A percentile compares a stretch with the other conserved stretches of the same genome.
Evolutionary conservation across 179 eudicot genomes (phyloP).

Genomic region (Patellifolia procumbens): DNA sequence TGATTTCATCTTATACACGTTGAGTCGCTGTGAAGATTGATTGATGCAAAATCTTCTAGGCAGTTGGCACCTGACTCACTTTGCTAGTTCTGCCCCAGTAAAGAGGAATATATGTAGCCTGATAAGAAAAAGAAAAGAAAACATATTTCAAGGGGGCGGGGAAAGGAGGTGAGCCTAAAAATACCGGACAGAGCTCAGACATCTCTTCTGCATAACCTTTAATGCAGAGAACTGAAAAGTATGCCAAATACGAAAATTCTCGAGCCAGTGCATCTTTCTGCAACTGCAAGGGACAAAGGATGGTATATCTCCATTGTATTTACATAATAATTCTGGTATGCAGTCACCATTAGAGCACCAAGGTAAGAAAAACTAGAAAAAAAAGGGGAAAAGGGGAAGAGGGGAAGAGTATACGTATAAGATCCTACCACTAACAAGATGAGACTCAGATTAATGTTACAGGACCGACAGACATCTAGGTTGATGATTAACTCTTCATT

Average conservation of each 20-base stretch:
- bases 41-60: no score
- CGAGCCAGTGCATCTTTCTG: slow-evolving; percentile 19
- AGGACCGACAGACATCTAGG: slow-evolving; percentile 34
- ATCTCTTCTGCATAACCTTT: neutral
- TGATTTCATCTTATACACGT: no score
- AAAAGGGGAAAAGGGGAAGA: neutral
- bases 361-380: slow-evolving; percentile 16
- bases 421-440: slow-evolving; percentile 33
- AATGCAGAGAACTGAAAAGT: neutral
- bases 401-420: slow-evolving; percentile 22
- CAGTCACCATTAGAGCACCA: slow-evolving; percentile 30
- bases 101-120: neutral
- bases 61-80: no score
- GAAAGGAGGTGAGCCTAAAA: neutral
- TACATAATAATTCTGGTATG: slow-evolving; percentile 52
- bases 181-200: neutral
- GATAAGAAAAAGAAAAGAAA: neutral
- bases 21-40: no score
- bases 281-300: slow-evolving; percentile 37
- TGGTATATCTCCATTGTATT: slow-evolving; percentile 47
- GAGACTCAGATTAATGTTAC: slow-evolving; percentile 44
- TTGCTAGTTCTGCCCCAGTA: slow-evolving; percentile 7
- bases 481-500: slow-evolving; percentile 42
- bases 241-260: slow-evolving; percentile 8
- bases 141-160: neutral